A percentile compares a stretch with the other conserved stretches of the same genome.
Evolutionary conservation across 2,329 filamentous ascomycete genomes (phyloP).

Genomic region (Xylariaceae sp.): DNA sequence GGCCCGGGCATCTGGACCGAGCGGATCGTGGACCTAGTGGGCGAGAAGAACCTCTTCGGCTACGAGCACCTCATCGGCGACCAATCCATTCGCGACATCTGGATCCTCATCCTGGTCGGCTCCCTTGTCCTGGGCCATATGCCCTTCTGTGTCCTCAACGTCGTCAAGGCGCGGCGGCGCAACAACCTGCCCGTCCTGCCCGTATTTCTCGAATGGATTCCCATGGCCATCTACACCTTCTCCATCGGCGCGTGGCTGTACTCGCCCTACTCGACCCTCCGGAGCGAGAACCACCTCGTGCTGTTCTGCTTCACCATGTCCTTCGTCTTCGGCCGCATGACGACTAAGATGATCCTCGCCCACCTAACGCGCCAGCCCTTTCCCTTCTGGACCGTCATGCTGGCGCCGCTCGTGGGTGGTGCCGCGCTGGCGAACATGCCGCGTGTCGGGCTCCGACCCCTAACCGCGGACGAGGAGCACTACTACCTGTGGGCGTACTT

Average conservation of each 20-base stretch:
- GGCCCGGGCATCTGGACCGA: constrained; percentile 84
- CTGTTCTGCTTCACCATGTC: constrained; percentile 91
- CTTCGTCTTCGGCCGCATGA: constrained; percentile 98
- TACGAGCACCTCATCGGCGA: constrained; percentile 60
- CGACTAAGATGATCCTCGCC: constrained; percentile 97
- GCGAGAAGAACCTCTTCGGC: constrained; percentile 47
- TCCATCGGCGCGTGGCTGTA: constrained; percentile 81
- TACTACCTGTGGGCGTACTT: constrained; percentile 84
- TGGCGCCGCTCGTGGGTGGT: constrained; percentile 80
- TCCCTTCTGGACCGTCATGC: constrained; percentile 92
- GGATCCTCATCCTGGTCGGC: constrained; percentile 67
- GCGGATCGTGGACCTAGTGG: constrained; percentile 66
- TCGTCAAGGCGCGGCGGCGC: constrained; percentile 68
- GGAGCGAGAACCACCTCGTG: constrained; percentile 80
- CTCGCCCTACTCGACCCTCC: constrained; percentile 78
- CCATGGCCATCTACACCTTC: constrained; percentile 76
- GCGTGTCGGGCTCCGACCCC: constrained; percentile 62
- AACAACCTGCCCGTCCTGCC: constrained; percentile 72
- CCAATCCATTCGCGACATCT: constrained; percentile 79
- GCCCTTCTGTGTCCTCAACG: constrained; percentile 85
- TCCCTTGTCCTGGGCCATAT: constrained; percentile 71
- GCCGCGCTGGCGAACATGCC: constrained; percentile 81
- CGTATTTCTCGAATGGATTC: constrained; percentile 90
- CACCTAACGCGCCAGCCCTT: constrained; percentile 92
- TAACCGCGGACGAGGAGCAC: constrained; percentile 65